phyloP scores from a whole-genome alignment of 768 basidiomycete species.

The Gymnopilus junonius region DNA sequence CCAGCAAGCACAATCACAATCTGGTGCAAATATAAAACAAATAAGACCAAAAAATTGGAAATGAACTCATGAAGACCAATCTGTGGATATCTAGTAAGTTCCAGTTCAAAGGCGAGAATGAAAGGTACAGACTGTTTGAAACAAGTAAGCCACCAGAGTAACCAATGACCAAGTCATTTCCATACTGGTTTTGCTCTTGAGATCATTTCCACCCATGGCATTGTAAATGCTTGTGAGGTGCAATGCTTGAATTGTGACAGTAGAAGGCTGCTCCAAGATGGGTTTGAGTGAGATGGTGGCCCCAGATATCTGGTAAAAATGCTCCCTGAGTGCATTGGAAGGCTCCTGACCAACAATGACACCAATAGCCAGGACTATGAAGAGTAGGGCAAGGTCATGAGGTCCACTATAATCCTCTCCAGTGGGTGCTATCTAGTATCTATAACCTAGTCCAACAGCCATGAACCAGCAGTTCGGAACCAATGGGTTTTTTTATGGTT shows the following conservation, averaged over 20 bases:
- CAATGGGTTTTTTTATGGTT: too few species aligned
- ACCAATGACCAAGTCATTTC: constrained; percentile 73
- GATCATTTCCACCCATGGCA: constrained; percentile 68
- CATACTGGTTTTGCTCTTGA: constrained; percentile 67
- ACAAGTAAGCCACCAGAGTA: constrained; percentile 65
- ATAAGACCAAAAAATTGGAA: neutral
- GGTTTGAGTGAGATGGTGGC: constrained; percentile 69
- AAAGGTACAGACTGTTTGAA: constrained; percentile 64
- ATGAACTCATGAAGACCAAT: constrained; percentile 68
- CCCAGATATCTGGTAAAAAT: constrained; percentile 66
- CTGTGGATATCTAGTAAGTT: constrained; percentile 32
- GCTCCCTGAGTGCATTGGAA: constrained; percentile 52
- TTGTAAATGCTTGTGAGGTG: constrained; percentile 73
- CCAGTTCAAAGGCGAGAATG: neutral
- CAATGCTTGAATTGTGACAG: constrained; percentile 72
- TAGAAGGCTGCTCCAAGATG: constrained; percentile 70
- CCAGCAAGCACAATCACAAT: constrained; percentile 72
- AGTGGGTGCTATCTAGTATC: too few species aligned
- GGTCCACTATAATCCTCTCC: constrained; percentile 42
- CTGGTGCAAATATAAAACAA: constrained; percentile 31
- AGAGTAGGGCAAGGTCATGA: constrained; percentile 58
- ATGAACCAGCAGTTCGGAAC: too few species aligned
- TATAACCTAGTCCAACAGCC: too few species aligned
- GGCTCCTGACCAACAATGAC: constrained; percentile 45
- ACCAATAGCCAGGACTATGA: constrained; percentile 60